Evolutionary conservation across 1,284 basidiomycete species (phyloP), one percentile per base, ranked within the genome.

Genomic region (Tylopilus orsonianus): DNA sequence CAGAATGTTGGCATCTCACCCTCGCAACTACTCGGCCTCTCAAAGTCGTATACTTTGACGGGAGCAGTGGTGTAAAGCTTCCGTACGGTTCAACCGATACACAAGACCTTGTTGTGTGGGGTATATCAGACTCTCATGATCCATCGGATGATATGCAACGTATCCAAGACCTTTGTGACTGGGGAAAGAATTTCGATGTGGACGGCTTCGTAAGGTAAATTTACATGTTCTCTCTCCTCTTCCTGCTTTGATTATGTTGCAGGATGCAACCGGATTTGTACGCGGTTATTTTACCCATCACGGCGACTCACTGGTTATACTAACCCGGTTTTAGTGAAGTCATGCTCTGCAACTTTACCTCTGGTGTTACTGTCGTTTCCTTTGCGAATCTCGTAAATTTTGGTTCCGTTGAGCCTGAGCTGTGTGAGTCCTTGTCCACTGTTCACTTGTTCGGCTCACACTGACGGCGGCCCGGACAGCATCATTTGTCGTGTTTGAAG

Each of bases 231-330:
- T 26, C 4, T 14, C 4, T 8, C 16, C 7, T 34, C 12, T 18
- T n/a, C 44, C 3, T 27, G 13, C 1, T 22, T 27, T 60, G 18
- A 53, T 38, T 1, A 18, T 8, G 1, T 39, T 8, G 27, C 35
- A 72, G 75, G 55, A 77, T 77, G 75, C 70, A 74, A 60, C 68
- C 74, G 64, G 64, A 71, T 52, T 78, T 78, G 75, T 77, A 52
- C 56, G 73, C 57, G n/a, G 30, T 26, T 7, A 37, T 38, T 19
- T 13, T 18, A 4, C 13, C 0, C 19, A 1, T 13, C n/a, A n/a
- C n/a, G n/a, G n/a, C n/a, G 19, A 5, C 10, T 16, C 2, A 5
- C 8, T 38, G 26, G 27, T 44, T 29, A 30, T 50, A n/a, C 18
- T 19, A 19, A 36, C 16, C n/a, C 14, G 30, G n/a, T 4, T 36